Percentiles rank a stretch among this genome's conserved stretches.
Conservation (phyloP, 805 yeast genomes). For the Myxozyma vanderwaltii region DNA sequence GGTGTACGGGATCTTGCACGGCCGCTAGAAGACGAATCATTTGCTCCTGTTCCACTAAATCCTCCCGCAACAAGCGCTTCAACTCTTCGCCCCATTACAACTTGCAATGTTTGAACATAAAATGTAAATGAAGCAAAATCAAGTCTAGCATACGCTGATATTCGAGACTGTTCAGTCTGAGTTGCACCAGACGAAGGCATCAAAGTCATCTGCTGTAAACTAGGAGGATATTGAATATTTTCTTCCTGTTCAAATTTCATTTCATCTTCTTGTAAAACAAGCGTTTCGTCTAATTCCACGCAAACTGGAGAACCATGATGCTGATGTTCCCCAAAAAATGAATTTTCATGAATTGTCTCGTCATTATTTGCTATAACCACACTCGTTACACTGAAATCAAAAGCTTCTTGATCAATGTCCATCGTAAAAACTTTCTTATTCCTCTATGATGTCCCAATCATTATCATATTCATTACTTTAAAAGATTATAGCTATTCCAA, state of each 20-base stretch:
- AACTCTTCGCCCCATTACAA: slow-evolving; percentile 85
- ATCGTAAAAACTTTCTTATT: not conserved
- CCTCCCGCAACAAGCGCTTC: slow-evolving; percentile 54
- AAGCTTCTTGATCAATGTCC: slow-evolving; percentile 4
- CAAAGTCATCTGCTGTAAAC: not conserved
- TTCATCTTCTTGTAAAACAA: not conserved
- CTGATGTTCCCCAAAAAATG: not conserved
- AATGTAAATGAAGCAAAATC: slow-evolving; percentile 93
- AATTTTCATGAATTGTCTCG: slow-evolving; percentile 1
- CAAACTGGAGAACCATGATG: not conserved
- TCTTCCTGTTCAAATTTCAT: not conserved
- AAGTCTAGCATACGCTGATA: slow-evolving; percentile 53
- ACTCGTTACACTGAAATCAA: not conserved
- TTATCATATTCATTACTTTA: not conserved
- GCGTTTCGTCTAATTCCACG: not conserved
- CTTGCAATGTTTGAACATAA: slow-evolving; percentile 95
- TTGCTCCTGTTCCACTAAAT: not conserved
- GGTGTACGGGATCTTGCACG: slow-evolving; percentile 24
- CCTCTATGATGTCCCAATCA: not conserved
- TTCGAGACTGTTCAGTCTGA: slow-evolving; percentile 37
- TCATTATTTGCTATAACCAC: not conserved
- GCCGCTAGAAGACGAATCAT: slow-evolving; percentile 2
- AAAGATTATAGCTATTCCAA: not conserved
- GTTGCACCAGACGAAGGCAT: slow-evolving; percentile 2
- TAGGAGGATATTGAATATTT: not conserved